Percentiles rank a stretch among this genome's conserved stretches.
Conservation (phyloP, 1,284 basidiomycete species). For the Naganishia liquefaciens region DNA sequence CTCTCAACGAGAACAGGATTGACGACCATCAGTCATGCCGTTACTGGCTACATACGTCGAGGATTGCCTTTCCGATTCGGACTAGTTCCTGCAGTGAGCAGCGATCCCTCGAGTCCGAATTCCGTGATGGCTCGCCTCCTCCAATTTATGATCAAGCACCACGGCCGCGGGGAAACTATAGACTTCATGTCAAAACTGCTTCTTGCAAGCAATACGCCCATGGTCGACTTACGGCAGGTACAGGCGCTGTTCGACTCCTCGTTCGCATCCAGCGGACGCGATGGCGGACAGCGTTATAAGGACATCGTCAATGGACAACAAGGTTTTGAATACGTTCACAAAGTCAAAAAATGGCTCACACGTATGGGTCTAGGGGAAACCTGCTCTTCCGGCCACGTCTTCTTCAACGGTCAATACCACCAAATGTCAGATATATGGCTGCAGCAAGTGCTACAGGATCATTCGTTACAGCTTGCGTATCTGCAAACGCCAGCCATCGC, state of each 20-base stretch:
- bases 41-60: slow-evolving; percentile 69
- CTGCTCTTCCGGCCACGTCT: slow-evolving; percentile 56
- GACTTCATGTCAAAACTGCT: slow-evolving; percentile 62
- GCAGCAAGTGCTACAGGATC: slow-evolving; percentile 58
- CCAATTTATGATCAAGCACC: slow-evolving; percentile 65
- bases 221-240: slow-evolving; percentile 39
- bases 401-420: slow-evolving; percentile 85
- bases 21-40: slow-evolving; percentile 64
- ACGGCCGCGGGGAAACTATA: slow-evolving; percentile 66
- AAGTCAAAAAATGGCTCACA: slow-evolving; percentile 39
- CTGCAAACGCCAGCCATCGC: slow-evolving; percentile 52
- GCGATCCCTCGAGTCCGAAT: slow-evolving; percentile 55
- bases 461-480: slow-evolving; percentile 62
- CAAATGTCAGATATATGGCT: slow-evolving; percentile 60
- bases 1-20: slow-evolving; percentile 65
- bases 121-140: slow-evolving; percentile 66
- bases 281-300: slow-evolving; percentile 44
- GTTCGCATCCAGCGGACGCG: slow-evolving; percentile 2
- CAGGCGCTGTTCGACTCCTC: slow-evolving; percentile 44
- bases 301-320: slow-evolving; percentile 45
- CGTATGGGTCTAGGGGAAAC: slow-evolving; percentile 42
- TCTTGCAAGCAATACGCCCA: not conserved
- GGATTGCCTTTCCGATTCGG: slow-evolving; percentile 78
- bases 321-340: slow-evolving; percentile 30
- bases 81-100: slow-evolving; percentile 70